These are phyloP conservation scores for Populus tomentosa DNA, from an alignment of 441 rosid genomes.

Conservation along the genomic window DNA sequence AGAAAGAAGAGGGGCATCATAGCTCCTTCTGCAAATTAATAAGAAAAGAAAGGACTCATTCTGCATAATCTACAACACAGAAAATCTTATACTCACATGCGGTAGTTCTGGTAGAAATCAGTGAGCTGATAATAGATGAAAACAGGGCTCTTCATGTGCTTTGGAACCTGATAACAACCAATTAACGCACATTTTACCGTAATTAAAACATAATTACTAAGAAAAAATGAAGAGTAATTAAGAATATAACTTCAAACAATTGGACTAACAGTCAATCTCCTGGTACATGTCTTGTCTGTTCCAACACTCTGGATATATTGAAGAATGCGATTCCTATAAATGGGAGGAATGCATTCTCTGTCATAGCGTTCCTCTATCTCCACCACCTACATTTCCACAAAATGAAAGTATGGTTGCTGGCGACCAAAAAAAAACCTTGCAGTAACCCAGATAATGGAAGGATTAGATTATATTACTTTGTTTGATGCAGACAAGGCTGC, in stretches of 20 bases:
- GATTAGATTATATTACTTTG: conserved; percentile 35
- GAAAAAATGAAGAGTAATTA: background rate
- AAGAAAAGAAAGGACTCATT: background rate
- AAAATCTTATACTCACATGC: conserved; percentile 35
- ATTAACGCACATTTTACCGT: background rate
- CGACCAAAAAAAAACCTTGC: background rate
- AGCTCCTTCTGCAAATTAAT: background rate
- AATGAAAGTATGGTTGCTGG: background rate
- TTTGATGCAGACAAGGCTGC: conserved; percentile 67
- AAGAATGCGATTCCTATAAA: conserved; percentile 33
- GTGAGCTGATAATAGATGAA: conserved; percentile 84
- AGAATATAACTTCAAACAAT: background rate
- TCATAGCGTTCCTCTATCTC: conserved; percentile 77
- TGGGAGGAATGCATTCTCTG: conserved; percentile 46
- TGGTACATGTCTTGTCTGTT: conserved; percentile 40
- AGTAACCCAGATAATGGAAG: background rate
- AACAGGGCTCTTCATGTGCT: conserved; percentile 70
- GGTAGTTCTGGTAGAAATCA: conserved; percentile 85
- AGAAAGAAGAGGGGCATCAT: too few species aligned
- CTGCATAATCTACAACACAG: background rate
- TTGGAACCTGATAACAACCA: conserved; percentile 39
- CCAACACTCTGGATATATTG: conserved; percentile 40
- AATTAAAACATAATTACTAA: background rate
- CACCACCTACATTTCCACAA: conserved; percentile 48
- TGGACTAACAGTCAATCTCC: conserved; percentile 45